Evolutionary conservation across 352 stramenopile species (phyloP).

Genomic region (Thalassiosira hispida): DNA sequence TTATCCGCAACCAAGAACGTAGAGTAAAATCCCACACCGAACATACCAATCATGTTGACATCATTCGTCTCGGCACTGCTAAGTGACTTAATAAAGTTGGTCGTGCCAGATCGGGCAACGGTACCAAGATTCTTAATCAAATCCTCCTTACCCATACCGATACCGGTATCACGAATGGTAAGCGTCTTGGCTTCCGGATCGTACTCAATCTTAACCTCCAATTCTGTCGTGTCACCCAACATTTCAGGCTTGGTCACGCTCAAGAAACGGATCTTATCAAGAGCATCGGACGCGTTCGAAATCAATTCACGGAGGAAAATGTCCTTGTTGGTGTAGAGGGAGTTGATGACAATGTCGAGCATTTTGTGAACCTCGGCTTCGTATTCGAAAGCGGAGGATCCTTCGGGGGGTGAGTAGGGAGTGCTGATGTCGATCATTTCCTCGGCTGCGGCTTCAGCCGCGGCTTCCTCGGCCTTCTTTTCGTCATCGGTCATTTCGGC

Average conservation of each 20-base stretch:
- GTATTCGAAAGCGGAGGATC: slow-evolving; percentile 78
- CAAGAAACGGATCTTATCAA: slow-evolving; percentile 99
- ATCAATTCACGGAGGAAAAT: slow-evolving; percentile 99
- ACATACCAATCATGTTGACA: slow-evolving; percentile 98
- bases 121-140: slow-evolving; percentile 97
- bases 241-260: slow-evolving; percentile 89
- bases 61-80: slow-evolving; percentile 88
- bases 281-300: slow-evolving; percentile 96
- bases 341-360: slow-evolving; percentile 99
- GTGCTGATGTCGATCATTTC: slow-evolving; percentile 22
- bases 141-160: slow-evolving; percentile 99
- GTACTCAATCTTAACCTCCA: slow-evolving; percentile 97
- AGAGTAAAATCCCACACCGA: slow-evolving; percentile 99
- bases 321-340: slow-evolving; percentile 95
- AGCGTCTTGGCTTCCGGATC: slow-evolving; percentile 94
- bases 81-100: slow-evolving; percentile 98
- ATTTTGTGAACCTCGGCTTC: slow-evolving; percentile 96
- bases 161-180: slow-evolving; percentile 97
- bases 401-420: slow-evolving; percentile 44
- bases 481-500: slow-evolving; percentile 41
- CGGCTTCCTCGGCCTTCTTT: slow-evolving; percentile 48
- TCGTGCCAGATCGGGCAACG: slow-evolving; percentile 97
- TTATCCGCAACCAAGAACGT: slow-evolving; percentile 97
- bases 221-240: slow-evolving; percentile 84
- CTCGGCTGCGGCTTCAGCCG: slow-evolving; percentile 33